A percentile compares a stretch with the other conserved stretches of the same genome.
These are phyloP conservation scores for Blechomonas ayalai DNA, from an alignment of 208 protist species.

Conservation along the genomic window DNA sequence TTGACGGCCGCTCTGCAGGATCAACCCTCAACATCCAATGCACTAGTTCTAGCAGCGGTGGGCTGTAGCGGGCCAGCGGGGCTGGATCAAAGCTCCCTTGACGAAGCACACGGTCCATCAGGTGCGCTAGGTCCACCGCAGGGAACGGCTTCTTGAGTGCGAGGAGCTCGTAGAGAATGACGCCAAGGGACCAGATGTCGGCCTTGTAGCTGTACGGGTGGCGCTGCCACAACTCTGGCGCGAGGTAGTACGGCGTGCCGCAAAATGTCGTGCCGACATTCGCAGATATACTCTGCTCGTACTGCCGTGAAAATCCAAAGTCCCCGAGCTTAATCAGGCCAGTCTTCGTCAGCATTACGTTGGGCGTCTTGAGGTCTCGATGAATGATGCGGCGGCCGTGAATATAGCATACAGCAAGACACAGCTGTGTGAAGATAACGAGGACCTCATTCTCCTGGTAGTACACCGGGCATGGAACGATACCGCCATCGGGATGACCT, in stretches of 20 bases:
- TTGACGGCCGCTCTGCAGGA: slow-evolving; percentile 27
- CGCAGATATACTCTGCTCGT: slow-evolving; percentile 34
- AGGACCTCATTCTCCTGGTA: slow-evolving; percentile 60
- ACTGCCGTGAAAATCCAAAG: slow-evolving; percentile 70
- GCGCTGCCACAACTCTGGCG: slow-evolving; percentile 84
- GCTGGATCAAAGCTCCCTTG: slow-evolving; percentile 35
- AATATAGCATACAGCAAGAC: slow-evolving; percentile 71
- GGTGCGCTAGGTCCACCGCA: slow-evolving; percentile 23
- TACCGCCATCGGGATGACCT: neutral
- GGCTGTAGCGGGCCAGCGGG: slow-evolving; percentile 27
- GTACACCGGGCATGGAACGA: slow-evolving; percentile 5
- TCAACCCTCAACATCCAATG: slow-evolving; percentile 46
- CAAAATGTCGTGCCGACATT: slow-evolving; percentile 51
- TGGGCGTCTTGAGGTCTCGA: slow-evolving; percentile 75
- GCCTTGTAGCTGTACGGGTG: slow-evolving; percentile 86
- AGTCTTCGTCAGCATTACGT: slow-evolving; percentile 52
- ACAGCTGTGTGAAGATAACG: slow-evolving; percentile 58
- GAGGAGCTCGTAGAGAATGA: slow-evolving; percentile 77
- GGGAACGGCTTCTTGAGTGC: slow-evolving; percentile 61
- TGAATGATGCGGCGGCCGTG: slow-evolving; percentile 74
- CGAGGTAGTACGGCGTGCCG: slow-evolving; percentile 86
- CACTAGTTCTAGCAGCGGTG: slow-evolving; percentile 22
- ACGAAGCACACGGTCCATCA: slow-evolving; percentile 46
- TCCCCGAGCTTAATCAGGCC: slow-evolving; percentile 85
- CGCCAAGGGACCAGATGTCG: slow-evolving; percentile 87